Percentiles rank a stretch among this genome's conserved stretches.
phyloP scores from a whole-genome alignment of 2,329 filamentous ascomycete genomes.

The Domatiomyces globalis region DNA sequence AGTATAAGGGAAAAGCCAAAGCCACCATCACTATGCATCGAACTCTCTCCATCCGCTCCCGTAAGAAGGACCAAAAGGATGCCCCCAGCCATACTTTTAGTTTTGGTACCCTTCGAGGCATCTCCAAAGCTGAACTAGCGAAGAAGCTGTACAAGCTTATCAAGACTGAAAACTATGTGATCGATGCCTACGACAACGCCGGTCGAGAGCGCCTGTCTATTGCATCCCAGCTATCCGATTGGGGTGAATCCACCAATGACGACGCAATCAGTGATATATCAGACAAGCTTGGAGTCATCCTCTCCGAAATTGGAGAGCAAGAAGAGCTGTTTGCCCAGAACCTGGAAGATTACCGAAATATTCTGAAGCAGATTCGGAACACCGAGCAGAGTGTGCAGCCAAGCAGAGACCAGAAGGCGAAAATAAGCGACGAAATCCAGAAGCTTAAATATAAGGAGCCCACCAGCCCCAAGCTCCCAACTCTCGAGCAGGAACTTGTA shows the following conservation, averaged over 20 bases:
- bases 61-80: slow-evolving; percentile 24
- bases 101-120: slow-evolving; percentile 61
- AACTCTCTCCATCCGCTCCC: slow-evolving; percentile 27
- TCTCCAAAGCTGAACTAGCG: slow-evolving; percentile 73
- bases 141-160: slow-evolving; percentile 82
- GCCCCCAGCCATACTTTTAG: slow-evolving; percentile 57
- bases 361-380: slow-evolving; percentile 86
- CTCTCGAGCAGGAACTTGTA: slow-evolving; percentile 90
- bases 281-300: slow-evolving; percentile 86
- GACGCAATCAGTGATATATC: slow-evolving; percentile 77
- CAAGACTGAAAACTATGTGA: slow-evolving; percentile 85
- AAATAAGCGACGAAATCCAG: slow-evolving; percentile 84
- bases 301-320: slow-evolving; percentile 86
- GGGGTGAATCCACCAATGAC: slow-evolving; percentile 85
- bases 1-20: background rate
- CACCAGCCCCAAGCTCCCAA: slow-evolving; percentile 62
- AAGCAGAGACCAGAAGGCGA: slow-evolving; percentile 69
- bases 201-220: slow-evolving; percentile 72
- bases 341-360: slow-evolving; percentile 66
- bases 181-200: slow-evolving; percentile 69
- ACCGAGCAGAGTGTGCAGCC: slow-evolving; percentile 93
- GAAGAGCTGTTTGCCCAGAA: slow-evolving; percentile 78
- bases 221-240: slow-evolving; percentile 83
- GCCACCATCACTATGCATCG: slow-evolving; percentile 26
- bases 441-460: slow-evolving; percentile 87